Evolutionary conservation across 345 rosid species (phyloP).

Genomic region (Syzygium grande): DNA sequence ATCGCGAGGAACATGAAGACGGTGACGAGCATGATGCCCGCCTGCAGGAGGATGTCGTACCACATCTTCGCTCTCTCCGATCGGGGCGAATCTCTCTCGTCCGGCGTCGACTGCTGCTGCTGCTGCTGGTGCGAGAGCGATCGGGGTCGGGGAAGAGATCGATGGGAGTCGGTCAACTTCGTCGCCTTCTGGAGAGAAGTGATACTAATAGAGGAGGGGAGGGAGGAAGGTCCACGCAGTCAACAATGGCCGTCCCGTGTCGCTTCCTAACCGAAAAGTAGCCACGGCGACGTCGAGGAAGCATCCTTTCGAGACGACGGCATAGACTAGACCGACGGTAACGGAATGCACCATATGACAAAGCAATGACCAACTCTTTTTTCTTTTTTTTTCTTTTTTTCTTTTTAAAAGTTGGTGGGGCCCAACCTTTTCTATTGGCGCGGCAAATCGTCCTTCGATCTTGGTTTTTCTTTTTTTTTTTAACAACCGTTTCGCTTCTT

Average conservation of each 20-base stretch:
- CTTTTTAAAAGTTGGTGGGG: not conserved
- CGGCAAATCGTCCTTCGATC: not conserved
- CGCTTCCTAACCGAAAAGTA: not conserved
- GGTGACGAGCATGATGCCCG: constrained; percentile 25
- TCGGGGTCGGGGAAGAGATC: not conserved
- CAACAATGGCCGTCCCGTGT: not conserved
- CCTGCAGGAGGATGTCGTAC: constrained; percentile 42
- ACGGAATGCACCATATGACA: not conserved
- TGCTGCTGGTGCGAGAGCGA: not conserved
- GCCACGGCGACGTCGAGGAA: not conserved
- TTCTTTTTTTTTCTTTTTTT: not conserved
- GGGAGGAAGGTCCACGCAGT: not conserved
- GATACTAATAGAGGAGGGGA: not conserved
- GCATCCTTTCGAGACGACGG: not conserved
- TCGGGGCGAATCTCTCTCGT: not conserved
- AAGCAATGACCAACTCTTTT: not conserved
- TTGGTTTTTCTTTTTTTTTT: not conserved
- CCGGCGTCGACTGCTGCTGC: not conserved
- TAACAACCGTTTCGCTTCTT: not conserved
- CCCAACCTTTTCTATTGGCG: not conserved
- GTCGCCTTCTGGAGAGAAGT: not conserved
- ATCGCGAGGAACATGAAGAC: constrained; percentile 43
- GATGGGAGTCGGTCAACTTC: not conserved
- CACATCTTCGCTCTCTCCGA: constrained; percentile 19
- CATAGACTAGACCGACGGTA: not conserved